Base-by-base conservation (phyloP, 768 basidiomycete species). In the Boletellus ananiceps region DNA sequence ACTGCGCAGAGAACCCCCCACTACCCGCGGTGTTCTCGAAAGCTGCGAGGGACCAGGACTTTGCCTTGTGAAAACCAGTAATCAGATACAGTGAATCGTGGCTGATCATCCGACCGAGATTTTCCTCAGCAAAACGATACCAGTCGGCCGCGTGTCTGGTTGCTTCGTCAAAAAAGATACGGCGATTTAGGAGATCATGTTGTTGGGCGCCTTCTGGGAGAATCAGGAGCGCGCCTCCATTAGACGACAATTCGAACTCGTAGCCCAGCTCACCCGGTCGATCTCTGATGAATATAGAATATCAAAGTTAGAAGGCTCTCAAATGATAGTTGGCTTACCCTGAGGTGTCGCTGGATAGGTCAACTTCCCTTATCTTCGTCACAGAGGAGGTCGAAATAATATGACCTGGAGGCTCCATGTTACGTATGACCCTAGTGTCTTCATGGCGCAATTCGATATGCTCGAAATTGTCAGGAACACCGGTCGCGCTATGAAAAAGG, bases 181-280 rank as follows among this genome's bases (percentile, higher is more conserved):
- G 35, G 23, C 59, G 40, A 1, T 65, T 60, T n/a, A 49, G 52
- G n/a, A 67, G 56, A 37, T 62, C 55, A 19, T 55, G 48, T 18
- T 54, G 55, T 29, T 46, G 44, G 1, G 64, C 62, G 2, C 68
- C 71, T 35, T 66, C 56, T 1, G 70, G 68, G 12, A 70, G 58
- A n/a, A 62, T 51, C 5, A 70, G 50, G 5, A 69, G 47, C 12
- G 71, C 64, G 4, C 65, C 69, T 56, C 67, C 64, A 8, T n/a
- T 8, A 6, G 57, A 52, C 19, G 59, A 52, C 8, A 59, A 36
- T 1, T 16, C 44, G 18, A 61, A 55, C 36, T 55, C 44, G 19
- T 50, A 58, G 21, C 40, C 47, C 8, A 56, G 46, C 14, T 40
- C 40, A 18, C 41, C 37, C 16, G 47, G 18, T 29, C 8, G 29